These are phyloP conservation scores for Ophiostoma triangulosporum DNA, from an alignment of 2,329 filamentous ascomycete genomes.

Conservation along the genomic window DNA sequence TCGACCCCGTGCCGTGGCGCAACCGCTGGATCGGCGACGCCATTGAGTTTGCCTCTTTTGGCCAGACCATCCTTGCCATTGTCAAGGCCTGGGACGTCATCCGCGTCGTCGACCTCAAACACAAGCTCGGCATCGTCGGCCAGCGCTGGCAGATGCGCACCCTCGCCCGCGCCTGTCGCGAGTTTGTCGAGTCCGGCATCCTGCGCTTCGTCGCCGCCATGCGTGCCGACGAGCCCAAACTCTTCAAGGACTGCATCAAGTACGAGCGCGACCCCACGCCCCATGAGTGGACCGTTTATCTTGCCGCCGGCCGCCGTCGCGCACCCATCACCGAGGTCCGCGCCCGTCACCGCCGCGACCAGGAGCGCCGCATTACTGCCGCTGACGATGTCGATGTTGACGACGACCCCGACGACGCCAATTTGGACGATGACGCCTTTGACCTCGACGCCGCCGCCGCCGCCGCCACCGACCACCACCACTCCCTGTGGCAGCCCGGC, in stretches of 20 bases:
- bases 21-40: conserved; percentile 41
- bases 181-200: conserved; percentile 41
- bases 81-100: conserved; percentile 45
- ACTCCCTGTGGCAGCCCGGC: background rate
- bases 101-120: conserved; percentile 42
- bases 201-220: conserved; percentile 44
- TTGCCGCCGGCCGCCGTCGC: conserved; percentile 33
- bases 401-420: conserved; percentile 10
- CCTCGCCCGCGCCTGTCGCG: conserved; percentile 43
- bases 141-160: conserved; percentile 47
- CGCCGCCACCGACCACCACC: no score
- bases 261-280: conserved; percentile 41
- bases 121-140: conserved; percentile 42
- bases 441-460: background rate
- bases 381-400: conserved; percentile 7
- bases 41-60: conserved; percentile 45
- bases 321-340: conserved; percentile 10
- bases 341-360: conserved; percentile 4
- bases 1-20: conserved; percentile 43
- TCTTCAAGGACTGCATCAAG: conserved; percentile 50
- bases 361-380: conserved; percentile 7
- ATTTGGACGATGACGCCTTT: conserved; percentile 4
- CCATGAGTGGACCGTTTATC: conserved; percentile 42
- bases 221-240: conserved; percentile 31
- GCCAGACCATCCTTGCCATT: conserved; percentile 42